phyloP scores from a whole-genome alignment of 495 filamentous ascomycete genomes.

The Xylaria telfairii region DNA sequence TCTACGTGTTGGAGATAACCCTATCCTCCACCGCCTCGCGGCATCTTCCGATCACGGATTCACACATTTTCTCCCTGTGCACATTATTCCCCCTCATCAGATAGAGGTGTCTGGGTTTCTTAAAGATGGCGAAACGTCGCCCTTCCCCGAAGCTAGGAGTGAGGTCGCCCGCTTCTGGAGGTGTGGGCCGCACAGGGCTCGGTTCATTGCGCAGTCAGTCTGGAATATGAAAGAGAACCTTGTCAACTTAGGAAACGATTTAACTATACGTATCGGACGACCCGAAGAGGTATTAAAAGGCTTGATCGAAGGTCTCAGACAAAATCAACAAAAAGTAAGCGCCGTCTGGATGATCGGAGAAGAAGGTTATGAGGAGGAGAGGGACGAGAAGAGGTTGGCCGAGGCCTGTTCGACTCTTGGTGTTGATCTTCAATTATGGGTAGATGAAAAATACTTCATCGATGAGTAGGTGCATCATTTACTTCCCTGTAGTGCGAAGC shows the following conservation, averaged over 20 bases:
- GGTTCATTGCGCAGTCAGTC: slow-evolving; percentile 69
- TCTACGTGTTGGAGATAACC: slow-evolving; percentile 71
- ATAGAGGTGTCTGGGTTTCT: slow-evolving; percentile 75
- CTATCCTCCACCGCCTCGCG: slow-evolving; percentile 62
- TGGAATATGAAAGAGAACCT: slow-evolving; percentile 69
- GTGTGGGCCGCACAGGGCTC: slow-evolving; percentile 70
- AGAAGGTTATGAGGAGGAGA: slow-evolving; percentile 68
- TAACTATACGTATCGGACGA: slow-evolving; percentile 68
- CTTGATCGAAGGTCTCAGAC: slow-evolving; percentile 55
- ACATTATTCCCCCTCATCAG: slow-evolving; percentile 68
- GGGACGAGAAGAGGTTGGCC: slow-evolving; percentile 61
- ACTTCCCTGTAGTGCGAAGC: not conserved
- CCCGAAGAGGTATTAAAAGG: slow-evolving; percentile 57
- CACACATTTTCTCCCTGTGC: slow-evolving; percentile 71
- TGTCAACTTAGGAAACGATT: slow-evolving; percentile 59
- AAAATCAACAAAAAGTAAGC: slow-evolving; percentile 51
- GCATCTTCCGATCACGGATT: slow-evolving; percentile 55
- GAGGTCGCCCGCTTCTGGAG: slow-evolving; percentile 66
- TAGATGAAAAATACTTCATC: slow-evolving; percentile 76
- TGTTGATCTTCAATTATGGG: slow-evolving; percentile 64
- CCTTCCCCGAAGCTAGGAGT: slow-evolving; percentile 65
- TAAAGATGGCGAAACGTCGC: slow-evolving; percentile 46
- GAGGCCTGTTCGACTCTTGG: slow-evolving; percentile 52
- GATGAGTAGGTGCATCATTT: slow-evolving; percentile 63
- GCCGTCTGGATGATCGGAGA: slow-evolving; percentile 73